phyloP scores from a whole-genome alignment of 2,329 filamentous ascomycete species.

The Cercospora zeae-maydis region DNA sequence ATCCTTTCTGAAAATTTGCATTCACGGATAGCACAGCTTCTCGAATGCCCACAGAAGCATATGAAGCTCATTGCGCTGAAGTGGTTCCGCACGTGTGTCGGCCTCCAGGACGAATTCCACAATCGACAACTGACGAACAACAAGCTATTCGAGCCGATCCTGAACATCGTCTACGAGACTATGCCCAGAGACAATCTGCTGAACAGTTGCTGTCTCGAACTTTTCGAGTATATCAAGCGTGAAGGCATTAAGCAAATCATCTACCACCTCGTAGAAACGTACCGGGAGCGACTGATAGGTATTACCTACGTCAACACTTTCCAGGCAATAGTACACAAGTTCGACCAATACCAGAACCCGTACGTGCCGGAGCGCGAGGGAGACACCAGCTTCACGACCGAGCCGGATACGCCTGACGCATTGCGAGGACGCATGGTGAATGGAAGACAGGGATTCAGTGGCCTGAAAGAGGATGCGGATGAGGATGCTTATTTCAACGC shows the following conservation, averaged over 20 bases:
- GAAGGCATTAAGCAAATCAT: conserved; percentile 78
- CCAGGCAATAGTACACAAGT: conserved; percentile 67
- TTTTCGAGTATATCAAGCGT: conserved; percentile 82
- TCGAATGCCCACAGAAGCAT: conserved; percentile 83
- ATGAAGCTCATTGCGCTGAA: conserved; percentile 87
- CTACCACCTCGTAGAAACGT: conserved; percentile 77
- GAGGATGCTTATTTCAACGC: conserved; percentile 94
- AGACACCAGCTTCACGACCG: conserved; percentile 64
- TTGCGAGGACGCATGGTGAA: conserved; percentile 45
- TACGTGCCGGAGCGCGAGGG: conserved; percentile 49
- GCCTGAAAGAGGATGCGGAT: conserved; percentile 76
- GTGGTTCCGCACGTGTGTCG: conserved; percentile 84
- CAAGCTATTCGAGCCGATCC: conserved; percentile 75
- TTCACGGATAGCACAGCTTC: conserved; percentile 74
- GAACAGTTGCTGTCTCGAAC: conserved; percentile 87
- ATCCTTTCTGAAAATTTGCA: conserved; percentile 76
- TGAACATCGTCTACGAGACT: conserved; percentile 78
- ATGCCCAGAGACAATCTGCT: conserved; percentile 91
- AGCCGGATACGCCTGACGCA: conserved; percentile 53
- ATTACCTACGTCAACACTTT: conserved; percentile 87
- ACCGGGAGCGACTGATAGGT: conserved; percentile 69
- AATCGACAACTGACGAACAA: conserved; percentile 78
- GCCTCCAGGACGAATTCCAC: conserved; percentile 87
- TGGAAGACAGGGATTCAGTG: conserved; percentile 57
- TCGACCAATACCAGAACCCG: conserved; percentile 68